These are phyloP conservation scores for Aspergillus bertholletiae DNA, from an alignment of 495 filamentous ascomycete species.

Conservation along the genomic window DNA sequence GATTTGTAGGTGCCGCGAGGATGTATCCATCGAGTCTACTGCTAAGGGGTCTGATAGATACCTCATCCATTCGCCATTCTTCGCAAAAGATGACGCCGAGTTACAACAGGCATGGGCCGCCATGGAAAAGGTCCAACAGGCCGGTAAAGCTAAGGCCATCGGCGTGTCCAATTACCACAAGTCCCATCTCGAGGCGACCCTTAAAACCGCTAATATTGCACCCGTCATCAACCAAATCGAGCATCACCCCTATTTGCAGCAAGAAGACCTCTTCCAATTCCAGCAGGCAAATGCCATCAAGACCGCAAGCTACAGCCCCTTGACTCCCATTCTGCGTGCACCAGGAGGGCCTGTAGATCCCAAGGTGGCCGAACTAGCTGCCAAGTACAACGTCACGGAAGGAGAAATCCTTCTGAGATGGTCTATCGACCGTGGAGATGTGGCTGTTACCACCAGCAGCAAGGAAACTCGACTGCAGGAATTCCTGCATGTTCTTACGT, in stretches of 20 bases:
- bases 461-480: slow-evolving; percentile 67
- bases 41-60: slow-evolving; percentile 44
- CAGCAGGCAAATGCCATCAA: slow-evolving; percentile 67
- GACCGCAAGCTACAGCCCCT: slow-evolving; percentile 63
- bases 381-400: slow-evolving; percentile 73
- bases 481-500: slow-evolving; percentile 60
- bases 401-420: slow-evolving; percentile 71
- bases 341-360: slow-evolving; percentile 66
- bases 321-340: slow-evolving; percentile 64
- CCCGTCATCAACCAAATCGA: slow-evolving; percentile 87
- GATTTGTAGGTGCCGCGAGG: slow-evolving; percentile 37
- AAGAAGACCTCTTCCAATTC: slow-evolving; percentile 59
- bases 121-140: slow-evolving; percentile 68
- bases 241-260: slow-evolving; percentile 85
- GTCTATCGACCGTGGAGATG: slow-evolving; percentile 74
- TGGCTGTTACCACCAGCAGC: slow-evolving; percentile 73
- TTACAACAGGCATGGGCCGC: slow-evolving; percentile 71
- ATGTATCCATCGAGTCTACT: background rate
- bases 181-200: slow-evolving; percentile 61
- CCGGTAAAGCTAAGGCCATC: slow-evolving; percentile 70
- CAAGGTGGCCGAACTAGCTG: slow-evolving; percentile 55
- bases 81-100: slow-evolving; percentile 54
- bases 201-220: slow-evolving; percentile 58
- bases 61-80: slow-evolving; percentile 76
- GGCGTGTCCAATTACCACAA: slow-evolving; percentile 81